These are phyloP conservation scores for Trichoderma sp. DNA, from an alignment of 2,329 filamentous ascomycete genomes.

Conservation along the genomic window DNA sequence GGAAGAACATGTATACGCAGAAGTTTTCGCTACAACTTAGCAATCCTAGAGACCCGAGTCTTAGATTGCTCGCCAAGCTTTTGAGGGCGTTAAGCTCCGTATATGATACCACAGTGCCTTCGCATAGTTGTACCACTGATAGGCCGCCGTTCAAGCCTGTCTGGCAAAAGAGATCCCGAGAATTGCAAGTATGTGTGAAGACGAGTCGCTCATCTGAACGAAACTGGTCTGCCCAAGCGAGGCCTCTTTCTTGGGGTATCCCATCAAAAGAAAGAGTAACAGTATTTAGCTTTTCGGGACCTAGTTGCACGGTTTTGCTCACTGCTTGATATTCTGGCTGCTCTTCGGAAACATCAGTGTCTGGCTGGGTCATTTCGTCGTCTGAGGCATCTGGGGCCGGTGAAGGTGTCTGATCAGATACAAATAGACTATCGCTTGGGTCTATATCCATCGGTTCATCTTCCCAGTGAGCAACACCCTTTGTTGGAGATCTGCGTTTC, in stretches of 20 bases:
- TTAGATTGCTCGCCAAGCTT: constrained; percentile 36
- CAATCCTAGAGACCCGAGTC: constrained; percentile 36
- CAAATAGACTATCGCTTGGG: constrained; percentile 27
- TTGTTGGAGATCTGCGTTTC: background rate
- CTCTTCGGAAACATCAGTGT: background rate
- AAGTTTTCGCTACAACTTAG: constrained; percentile 33
- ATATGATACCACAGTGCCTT: constrained; percentile 25
- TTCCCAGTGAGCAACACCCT: constrained; percentile 27
- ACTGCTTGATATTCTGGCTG: background rate
- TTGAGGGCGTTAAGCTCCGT: constrained; percentile 26
- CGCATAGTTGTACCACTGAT: constrained; percentile 23
- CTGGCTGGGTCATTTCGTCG: background rate
- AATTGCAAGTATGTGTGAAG: constrained; percentile 38
- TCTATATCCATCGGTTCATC: constrained; percentile 27
- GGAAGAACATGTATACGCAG: constrained; percentile 41
- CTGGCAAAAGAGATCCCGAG: constrained; percentile 32
- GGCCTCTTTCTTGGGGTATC: constrained; percentile 20
- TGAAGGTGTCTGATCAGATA: constrained; percentile 17
- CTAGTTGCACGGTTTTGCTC: constrained; percentile 22
- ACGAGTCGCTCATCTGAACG: constrained; percentile 26
- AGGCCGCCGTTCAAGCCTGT: constrained; percentile 8
- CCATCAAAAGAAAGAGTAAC: constrained; percentile 22
- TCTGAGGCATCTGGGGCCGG: background rate
- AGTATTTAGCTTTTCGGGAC: background rate
- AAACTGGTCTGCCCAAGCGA: constrained; percentile 31